A percentile compares a stretch with the other conserved stretches of the same genome.
Conservation (phyloP, 73 alveolate genomes). For the Paramecium pentaurelia region DNA sequence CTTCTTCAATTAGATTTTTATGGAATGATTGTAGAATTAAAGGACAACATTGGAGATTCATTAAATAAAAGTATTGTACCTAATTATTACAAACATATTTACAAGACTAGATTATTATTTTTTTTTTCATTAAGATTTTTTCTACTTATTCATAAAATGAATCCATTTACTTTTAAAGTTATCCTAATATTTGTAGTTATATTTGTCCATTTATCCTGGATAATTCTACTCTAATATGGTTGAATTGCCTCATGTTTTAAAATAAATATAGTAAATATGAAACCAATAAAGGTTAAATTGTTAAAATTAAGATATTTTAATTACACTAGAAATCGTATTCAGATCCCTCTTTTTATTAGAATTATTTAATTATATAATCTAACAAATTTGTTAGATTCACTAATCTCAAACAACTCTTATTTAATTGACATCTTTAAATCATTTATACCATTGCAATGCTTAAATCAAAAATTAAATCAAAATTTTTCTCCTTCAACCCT, state of each 20-base stretch:
- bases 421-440: not conserved
- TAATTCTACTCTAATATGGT: not conserved
- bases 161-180: not conserved
- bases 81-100: not conserved
- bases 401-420: not conserved
- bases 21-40: not conserved
- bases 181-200: not conserved
- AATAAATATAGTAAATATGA: not conserved
- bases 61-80: not conserved
- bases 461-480: not conserved
- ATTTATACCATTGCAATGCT: not conserved
- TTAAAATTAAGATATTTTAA: not conserved
- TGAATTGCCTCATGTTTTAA: not conserved
- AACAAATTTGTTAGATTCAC: not conserved
- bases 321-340: not conserved
- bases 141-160: not conserved
- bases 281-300: not conserved
- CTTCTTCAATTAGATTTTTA: not conserved
- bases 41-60: constrained; percentile 10
- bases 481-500: not conserved
- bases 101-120: not conserved
- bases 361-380: not conserved
- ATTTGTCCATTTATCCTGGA: not conserved
- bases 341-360: not conserved
- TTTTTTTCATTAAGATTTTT: not conserved